phyloP scores from a whole-genome alignment of 768 basidiomycete genomes.

The Tricholoma furcatifolium region DNA sequence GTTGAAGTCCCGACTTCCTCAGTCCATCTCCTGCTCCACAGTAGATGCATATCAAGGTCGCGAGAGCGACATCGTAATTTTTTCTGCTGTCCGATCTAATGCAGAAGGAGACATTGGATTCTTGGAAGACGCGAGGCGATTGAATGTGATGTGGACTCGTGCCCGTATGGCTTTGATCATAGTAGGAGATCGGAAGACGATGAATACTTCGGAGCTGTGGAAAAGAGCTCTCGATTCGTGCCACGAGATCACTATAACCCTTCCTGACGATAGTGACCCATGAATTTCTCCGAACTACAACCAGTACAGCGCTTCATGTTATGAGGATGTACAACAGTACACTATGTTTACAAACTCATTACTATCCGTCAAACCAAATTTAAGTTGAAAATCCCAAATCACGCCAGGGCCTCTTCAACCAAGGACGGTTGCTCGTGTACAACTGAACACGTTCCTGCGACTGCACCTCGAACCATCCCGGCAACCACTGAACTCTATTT shows the following conservation, averaged over 20 bases:
- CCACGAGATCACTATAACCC: slow-evolving; percentile 21
- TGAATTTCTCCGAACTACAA: too few species aligned
- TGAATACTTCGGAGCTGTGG: slow-evolving; percentile 49
- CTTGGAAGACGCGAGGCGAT: slow-evolving; percentile 54
- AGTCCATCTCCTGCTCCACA: slow-evolving; percentile 42
- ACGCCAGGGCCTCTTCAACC: slow-evolving; percentile 3
- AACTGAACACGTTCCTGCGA: slow-evolving; percentile 22
- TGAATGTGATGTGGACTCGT: slow-evolving; percentile 75
- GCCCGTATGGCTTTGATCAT: slow-evolving; percentile 57
- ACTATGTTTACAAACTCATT: too few species aligned
- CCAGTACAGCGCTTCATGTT: too few species aligned
- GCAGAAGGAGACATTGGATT: slow-evolving; percentile 61
- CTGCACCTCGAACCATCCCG: slow-evolving; percentile 25
- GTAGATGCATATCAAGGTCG: slow-evolving; percentile 69
- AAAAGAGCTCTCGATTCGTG: slow-evolving; percentile 47
- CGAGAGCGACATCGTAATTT: slow-evolving; percentile 66
- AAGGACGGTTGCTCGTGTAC: slow-evolving; percentile 17
- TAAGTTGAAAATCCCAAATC: slow-evolving; percentile 9
- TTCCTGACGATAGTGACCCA: neutral
- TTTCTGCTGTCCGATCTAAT: slow-evolving; percentile 65
- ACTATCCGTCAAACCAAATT: too few species aligned
- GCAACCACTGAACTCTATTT: slow-evolving; percentile 27
- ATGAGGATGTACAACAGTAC: too few species aligned
- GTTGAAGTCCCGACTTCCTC: slow-evolving; percentile 39
- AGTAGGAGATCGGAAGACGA: slow-evolving; percentile 54